A percentile compares a stretch with the other conserved stretches of the same genome.
Conservation (phyloP, 306 rosid genomes). For the Prunus armeniaca region DNA sequence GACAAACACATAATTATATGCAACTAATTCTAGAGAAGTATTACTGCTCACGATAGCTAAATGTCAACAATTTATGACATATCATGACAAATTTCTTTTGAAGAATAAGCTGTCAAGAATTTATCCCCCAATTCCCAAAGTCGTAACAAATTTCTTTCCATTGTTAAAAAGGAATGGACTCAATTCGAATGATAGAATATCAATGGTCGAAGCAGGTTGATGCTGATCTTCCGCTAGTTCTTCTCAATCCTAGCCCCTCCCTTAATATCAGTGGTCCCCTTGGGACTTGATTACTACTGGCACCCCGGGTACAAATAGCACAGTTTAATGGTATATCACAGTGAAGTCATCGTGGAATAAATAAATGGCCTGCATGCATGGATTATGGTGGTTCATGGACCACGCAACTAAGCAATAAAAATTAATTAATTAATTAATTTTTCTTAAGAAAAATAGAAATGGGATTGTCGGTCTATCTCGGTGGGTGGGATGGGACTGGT, state of each 20-base stretch:
- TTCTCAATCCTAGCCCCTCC: background rate
- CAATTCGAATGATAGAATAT: background rate
- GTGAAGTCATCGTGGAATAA: too few relatives aligned
- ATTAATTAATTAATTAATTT: background rate
- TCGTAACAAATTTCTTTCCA: too few relatives aligned
- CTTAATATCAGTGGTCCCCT: background rate
- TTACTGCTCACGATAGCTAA: too few relatives aligned
- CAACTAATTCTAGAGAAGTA: too few relatives aligned
- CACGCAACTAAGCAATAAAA: background rate
- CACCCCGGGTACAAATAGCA: background rate
- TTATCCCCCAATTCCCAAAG: too few relatives aligned
- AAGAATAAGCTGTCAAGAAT: too few relatives aligned
- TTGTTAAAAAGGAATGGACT: background rate
- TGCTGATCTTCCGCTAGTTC: background rate
- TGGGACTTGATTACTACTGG: background rate
- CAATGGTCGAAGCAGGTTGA: background rate
- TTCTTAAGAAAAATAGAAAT: background rate
- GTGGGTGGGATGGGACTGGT: background rate
- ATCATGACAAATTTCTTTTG: too few relatives aligned
- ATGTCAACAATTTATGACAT: too few relatives aligned
- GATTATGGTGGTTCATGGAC: background rate
- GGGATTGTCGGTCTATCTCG: slow-evolving; percentile 4
- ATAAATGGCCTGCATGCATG: background rate
- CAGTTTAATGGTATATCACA: too few relatives aligned
- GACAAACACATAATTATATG: too few relatives aligned